Evolutionary conservation across 805 yeast genomes (phyloP), one percentile per base, ranked within the genome.

Genomic region (Metschnikowia gelsemii): DNA sequence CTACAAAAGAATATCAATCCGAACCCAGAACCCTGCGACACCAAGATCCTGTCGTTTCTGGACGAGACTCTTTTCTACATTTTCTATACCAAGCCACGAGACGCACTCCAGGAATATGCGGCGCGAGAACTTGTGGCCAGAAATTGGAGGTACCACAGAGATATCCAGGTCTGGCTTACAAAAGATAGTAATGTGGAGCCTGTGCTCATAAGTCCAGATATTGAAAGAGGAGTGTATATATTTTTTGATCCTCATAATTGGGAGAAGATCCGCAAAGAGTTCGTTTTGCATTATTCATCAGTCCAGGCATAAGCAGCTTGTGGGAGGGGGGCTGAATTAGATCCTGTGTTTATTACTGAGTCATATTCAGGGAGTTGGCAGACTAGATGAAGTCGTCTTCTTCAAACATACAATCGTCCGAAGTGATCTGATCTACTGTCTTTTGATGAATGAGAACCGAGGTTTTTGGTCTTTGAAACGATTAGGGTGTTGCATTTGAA

Each of bases 91-190:
- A 88, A 82, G 70, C 96, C 99, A 4, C 81, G 88, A 40, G 97
- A 93, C 59, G 80, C 88, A 3, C 71, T 91, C 60, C 99, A 93
- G 63, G 99, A 93, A 61, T 77, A 89, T 42, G 95, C 95, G 4
- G 95, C 97, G 5, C 73, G 91, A 45, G 98, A 91, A 62, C 75
- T 93, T 52, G 87, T 88, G 55, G 81, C 81, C 48, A 76, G 99
- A 55, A 93, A 91, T 65, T 93, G 99, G 99, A 78, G 98, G 52
- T 93, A 87, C 58, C 99, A 93, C 66, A 91, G 89, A 66, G 96
- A 88, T 47, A 76, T 93, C 42, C 95, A 90, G 67, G 89, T 93
- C 38, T 93, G 99, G 99, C 69, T 93, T 45, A 93, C 99, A 9
- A 93, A 93, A 63, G 96, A 89, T 56, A 86, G 95, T 21, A 79